These are phyloP conservation scores for Trichoderma asperelloides DNA, from an alignment of 495 filamentous ascomycete species.

Conservation along the genomic window DNA sequence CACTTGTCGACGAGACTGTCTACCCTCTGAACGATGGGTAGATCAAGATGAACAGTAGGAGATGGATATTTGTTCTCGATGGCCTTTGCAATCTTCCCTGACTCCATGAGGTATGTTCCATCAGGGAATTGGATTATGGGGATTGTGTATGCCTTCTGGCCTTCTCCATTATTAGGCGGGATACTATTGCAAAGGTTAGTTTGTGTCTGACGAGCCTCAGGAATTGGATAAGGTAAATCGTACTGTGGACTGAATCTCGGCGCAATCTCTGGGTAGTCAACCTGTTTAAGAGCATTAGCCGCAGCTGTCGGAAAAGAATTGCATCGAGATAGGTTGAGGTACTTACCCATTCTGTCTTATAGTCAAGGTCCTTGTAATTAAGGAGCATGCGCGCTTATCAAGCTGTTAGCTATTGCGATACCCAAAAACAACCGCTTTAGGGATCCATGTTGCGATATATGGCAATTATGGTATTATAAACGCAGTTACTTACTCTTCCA, in stretches of 20 bases:
- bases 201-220: neutral
- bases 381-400: slow-evolving; percentile 43
- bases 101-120: slow-evolving; percentile 49
- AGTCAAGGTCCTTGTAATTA: slow-evolving; percentile 55
- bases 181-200: slow-evolving; percentile 20
- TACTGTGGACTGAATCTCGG: slow-evolving; percentile 22
- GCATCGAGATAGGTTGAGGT: neutral
- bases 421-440: no score
- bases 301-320: neutral
- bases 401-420: neutral
- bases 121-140: slow-evolving; percentile 44
- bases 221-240: slow-evolving; percentile 8
- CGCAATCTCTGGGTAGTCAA: slow-evolving; percentile 52
- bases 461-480: neutral
- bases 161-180: slow-evolving; percentile 13
- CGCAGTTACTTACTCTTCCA: slow-evolving; percentile 46
- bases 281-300: slow-evolving; percentile 8
- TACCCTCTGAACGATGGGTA: slow-evolving; percentile 28
- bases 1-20: slow-evolving; percentile 14
- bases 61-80: slow-evolving; percentile 46
- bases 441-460: neutral
- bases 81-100: slow-evolving; percentile 37
- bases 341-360: slow-evolving; percentile 53
- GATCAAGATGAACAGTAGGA: slow-evolving; percentile 44
- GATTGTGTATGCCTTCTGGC: slow-evolving; percentile 36